Evolutionary conservation across 495 filamentous ascomycete species (phyloP).

Genomic region (Neurospora sp.): DNA sequence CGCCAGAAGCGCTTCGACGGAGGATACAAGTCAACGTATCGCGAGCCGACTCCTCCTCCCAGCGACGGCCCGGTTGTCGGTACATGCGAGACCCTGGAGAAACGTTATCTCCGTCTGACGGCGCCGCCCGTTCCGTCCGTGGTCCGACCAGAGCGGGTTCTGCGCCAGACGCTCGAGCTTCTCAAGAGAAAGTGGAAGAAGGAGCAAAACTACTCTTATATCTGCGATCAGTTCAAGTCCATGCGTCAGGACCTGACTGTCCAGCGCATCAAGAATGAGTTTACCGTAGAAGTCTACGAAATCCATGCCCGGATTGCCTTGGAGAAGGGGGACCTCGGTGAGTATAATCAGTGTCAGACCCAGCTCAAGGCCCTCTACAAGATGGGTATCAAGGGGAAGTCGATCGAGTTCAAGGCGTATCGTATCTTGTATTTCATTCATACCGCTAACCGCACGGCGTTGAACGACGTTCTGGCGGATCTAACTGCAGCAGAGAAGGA

Average conservation of each 20-base stretch:
- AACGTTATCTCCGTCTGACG: slow-evolving; percentile 89
- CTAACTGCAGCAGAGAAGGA: slow-evolving; percentile 93
- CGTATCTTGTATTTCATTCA: slow-evolving; percentile 99
- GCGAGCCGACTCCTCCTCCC: slow-evolving; percentile 51
- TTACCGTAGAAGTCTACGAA: slow-evolving; percentile 93
- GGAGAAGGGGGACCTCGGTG: slow-evolving; percentile 98
- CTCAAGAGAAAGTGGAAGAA: slow-evolving; percentile 90
- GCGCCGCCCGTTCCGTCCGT: slow-evolving; percentile 73
- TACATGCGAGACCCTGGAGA: slow-evolving; percentile 75
- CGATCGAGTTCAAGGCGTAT: slow-evolving; percentile 96
- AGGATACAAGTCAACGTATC: slow-evolving; percentile 50
- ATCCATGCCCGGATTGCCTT: slow-evolving; percentile 95
- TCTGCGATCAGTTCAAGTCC: slow-evolving; percentile 99
- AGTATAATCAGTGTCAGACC: slow-evolving; percentile 99
- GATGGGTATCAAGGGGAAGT: slow-evolving; percentile 77
- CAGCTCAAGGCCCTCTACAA: slow-evolving; percentile 86
- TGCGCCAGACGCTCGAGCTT: slow-evolving; percentile 75
- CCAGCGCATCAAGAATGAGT: slow-evolving; percentile 90
- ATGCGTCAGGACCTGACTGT: slow-evolving; percentile 96
- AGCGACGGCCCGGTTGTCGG: slow-evolving; percentile 75
- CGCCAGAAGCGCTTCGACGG: slow-evolving; percentile 78
- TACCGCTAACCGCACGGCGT: slow-evolving; percentile 93
- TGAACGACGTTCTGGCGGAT: slow-evolving; percentile 96
- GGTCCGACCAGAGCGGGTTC: slow-evolving; percentile 74
- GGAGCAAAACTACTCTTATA: slow-evolving; percentile 91